These are phyloP conservation scores for Amaranthus palmeri DNA, from an alignment of 148 eudicot genomes.

Conservation along the genomic window DNA sequence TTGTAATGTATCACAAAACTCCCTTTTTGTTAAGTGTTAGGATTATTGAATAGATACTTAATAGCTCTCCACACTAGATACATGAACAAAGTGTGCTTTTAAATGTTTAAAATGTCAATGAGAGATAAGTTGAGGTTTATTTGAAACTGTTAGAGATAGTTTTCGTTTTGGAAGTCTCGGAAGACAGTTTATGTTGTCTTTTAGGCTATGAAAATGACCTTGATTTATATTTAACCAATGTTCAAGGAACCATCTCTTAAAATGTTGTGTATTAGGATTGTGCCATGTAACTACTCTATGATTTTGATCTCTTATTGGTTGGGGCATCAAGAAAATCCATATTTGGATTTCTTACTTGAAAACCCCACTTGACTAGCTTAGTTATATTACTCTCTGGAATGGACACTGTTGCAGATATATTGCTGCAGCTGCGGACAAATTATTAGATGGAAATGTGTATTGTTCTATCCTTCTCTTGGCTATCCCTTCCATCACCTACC, in stretches of 20 bases:
- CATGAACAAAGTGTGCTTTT: too few relatives aligned
- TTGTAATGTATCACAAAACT: too few relatives aligned
- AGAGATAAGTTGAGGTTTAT: not conserved
- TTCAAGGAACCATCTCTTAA: not conserved
- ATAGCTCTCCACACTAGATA: too few relatives aligned
- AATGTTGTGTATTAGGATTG: not conserved
- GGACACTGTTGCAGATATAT: conserved; percentile 82
- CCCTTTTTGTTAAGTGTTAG: too few relatives aligned
- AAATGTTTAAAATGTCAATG: conserved; percentile 3
- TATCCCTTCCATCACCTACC: not conserved
- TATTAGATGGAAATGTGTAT: conserved; percentile 94
- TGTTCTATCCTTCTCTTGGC: conserved; percentile 20
- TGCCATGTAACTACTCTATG: not conserved
- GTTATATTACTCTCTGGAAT: conserved; percentile 60
- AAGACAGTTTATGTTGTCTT: too few relatives aligned
- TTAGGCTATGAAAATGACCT: conserved; percentile 6
- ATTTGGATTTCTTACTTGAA: not conserved
- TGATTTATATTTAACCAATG: not conserved
- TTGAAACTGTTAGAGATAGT: not conserved
- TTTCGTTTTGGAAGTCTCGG: not conserved
- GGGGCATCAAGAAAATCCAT: not conserved
- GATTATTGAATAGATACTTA: too few relatives aligned
- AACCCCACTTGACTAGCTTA: not conserved
- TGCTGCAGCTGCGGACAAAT: conserved; percentile 89
- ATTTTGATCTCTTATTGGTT: not conserved